phyloP scores from a whole-genome alignment of 129 eudicot species.

The Flaveria ramosissima region DNA sequence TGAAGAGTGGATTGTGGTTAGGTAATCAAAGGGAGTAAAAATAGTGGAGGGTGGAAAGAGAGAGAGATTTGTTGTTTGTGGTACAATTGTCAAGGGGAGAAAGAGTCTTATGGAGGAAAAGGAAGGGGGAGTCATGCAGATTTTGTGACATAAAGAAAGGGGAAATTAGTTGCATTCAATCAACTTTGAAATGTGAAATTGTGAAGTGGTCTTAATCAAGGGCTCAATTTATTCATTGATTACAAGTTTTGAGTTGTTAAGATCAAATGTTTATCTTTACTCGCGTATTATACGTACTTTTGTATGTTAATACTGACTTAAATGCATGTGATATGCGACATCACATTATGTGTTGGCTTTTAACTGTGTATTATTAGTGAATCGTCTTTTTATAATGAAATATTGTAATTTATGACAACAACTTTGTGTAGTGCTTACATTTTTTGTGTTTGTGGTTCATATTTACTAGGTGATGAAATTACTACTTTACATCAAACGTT shows the following conservation, averaged over 20 bases:
- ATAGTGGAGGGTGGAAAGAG: conserved; percentile 19
- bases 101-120: conserved; percentile 27
- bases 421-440: too few species aligned
- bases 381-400: too few species aligned
- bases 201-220: conserved; percentile 21
- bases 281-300: too few species aligned
- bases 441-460: too few species aligned
- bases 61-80: conserved; percentile 31
- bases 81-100: conserved; percentile 31
- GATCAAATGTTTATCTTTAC: too few species aligned
- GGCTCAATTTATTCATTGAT: conserved; percentile 16
- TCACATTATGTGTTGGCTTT: too few species aligned
- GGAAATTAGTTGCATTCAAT: conserved; percentile 46
- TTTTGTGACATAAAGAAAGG: conserved; percentile 51
- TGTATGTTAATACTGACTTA: too few species aligned
- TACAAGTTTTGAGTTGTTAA: conserved; percentile 23
- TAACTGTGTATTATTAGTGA: too few species aligned
- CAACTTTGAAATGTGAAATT: conserved; percentile 42
- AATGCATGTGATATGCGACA: too few species aligned
- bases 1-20: conserved; percentile 24
- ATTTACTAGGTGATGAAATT: too few species aligned
- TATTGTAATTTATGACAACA: too few species aligned
- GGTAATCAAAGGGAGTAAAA: conserved; percentile 40
- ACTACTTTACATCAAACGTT: too few species aligned
- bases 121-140: conserved; percentile 36